Percentiles rank a stretch among this genome's conserved stretches.
phyloP scores from a whole-genome alignment of 371 early-diverging fungal species.

The Syncephalastrum sp. region DNA sequence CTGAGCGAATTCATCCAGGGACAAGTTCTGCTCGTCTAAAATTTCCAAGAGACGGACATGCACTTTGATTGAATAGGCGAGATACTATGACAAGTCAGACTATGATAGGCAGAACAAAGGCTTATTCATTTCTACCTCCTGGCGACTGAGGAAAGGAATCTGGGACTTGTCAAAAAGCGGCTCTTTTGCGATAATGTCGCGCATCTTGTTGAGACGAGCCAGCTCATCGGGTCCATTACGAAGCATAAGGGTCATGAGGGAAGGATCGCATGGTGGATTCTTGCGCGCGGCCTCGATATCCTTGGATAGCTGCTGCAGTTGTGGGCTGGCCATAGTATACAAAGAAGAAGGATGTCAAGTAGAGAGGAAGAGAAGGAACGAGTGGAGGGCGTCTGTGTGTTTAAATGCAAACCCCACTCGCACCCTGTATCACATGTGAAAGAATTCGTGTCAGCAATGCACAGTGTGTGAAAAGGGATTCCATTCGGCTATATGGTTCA shows the following conservation, averaged over 20 bases:
- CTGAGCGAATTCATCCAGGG: conserved; percentile 23
- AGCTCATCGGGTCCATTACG: conserved; percentile 35
- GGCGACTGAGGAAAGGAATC: conserved; percentile 32
- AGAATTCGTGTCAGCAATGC: no score
- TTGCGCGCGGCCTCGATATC: conserved; percentile 52
- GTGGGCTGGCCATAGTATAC: conserved; percentile 9
- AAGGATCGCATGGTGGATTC: conserved; percentile 40
- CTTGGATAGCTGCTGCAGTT: conserved; percentile 28
- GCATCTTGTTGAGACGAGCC: conserved; percentile 28
- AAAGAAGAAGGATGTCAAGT: not conserved
- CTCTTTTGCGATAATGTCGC: conserved; percentile 40
- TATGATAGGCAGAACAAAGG: not conserved
- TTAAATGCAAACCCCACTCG: not conserved
- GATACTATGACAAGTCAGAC: conserved; percentile 22
- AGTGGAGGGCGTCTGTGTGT: not conserved
- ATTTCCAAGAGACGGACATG: conserved; percentile 35
- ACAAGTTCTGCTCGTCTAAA: conserved; percentile 38
- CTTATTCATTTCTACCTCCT: conserved; percentile 29
- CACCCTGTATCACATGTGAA: no score
- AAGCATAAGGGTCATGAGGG: conserved; percentile 38
- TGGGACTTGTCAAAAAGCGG: conserved; percentile 40
- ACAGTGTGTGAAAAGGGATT: no score
- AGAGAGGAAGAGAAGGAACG: conserved; percentile 7
- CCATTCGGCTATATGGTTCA: no score
- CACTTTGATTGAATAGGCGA: conserved; percentile 26